Evolutionary conservation across 1,284 basidiomycete genomes (phyloP).

Genomic region (Pisolithus thermaeus): DNA sequence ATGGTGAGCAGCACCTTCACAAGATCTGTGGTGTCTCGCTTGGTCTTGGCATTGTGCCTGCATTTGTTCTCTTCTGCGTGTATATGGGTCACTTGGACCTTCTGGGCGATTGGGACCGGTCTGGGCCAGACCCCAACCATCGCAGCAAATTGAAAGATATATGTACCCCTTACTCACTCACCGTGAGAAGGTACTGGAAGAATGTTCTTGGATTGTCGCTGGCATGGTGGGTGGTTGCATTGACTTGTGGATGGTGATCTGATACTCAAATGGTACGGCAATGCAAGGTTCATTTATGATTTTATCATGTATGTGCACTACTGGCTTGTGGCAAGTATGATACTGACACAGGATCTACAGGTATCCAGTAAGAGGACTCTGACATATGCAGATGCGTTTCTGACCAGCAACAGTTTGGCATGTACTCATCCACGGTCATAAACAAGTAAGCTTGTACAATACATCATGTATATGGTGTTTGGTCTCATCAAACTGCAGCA

Average conservation of each 20-base stretch:
- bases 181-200: slow-evolving; percentile 78
- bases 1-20: slow-evolving; percentile 75
- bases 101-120: no score
- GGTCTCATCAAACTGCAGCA: slow-evolving; percentile 28
- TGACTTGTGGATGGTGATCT: background rate
- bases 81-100: no score
- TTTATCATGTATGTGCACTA: slow-evolving; percentile 56
- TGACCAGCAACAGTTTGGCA: slow-evolving; percentile 53
- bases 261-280: background rate
- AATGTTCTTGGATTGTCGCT: slow-evolving; percentile 64
- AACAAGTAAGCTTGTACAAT: slow-evolving; percentile 39
- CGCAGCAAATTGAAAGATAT: no score
- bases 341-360: slow-evolving; percentile 25
- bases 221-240: slow-evolving; percentile 52
- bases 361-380: slow-evolving; percentile 45
- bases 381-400: background rate
- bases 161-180: slow-evolving; percentile 61
- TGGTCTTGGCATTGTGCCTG: slow-evolving; percentile 81
- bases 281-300: slow-evolving; percentile 74
- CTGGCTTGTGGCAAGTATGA: background rate
- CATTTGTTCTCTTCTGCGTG: slow-evolving; percentile 30
- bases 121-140: no score
- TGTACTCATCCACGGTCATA: slow-evolving; percentile 81
- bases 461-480: no score
- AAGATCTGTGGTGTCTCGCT: slow-evolving; percentile 82